Evolutionary conservation across 169 alveolate genomes (phyloP).

Genomic region (Eimeria sp.): DNA sequence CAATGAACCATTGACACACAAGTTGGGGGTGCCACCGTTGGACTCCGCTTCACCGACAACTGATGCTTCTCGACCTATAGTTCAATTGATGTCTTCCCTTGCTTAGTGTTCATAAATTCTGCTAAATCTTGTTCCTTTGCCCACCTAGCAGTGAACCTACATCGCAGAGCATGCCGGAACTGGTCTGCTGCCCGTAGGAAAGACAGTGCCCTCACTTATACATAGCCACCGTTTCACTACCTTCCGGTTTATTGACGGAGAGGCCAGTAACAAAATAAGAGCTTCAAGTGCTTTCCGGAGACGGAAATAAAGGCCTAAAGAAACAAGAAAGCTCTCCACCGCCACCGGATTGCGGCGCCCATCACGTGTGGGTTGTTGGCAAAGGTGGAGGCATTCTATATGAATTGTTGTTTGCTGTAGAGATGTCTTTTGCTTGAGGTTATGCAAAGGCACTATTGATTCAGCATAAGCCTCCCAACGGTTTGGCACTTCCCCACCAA

Average conservation of each 20-base stretch:
- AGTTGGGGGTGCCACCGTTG: background rate
- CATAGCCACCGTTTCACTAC: background rate
- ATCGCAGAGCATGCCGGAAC: background rate
- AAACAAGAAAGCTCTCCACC: background rate
- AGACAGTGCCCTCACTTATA: background rate
- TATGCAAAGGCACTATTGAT: background rate
- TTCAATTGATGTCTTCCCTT: background rate
- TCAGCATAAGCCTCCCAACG: background rate
- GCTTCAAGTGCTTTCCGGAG: background rate
- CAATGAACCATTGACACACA: background rate
- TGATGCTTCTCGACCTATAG: background rate
- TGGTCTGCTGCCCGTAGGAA: background rate
- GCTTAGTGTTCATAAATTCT: background rate
- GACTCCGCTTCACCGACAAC: background rate
- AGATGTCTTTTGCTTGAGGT: background rate
- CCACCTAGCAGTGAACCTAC: background rate
- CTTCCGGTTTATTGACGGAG: background rate
- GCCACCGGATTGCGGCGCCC: background rate
- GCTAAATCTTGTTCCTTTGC: background rate
- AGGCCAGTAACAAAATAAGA: background rate
- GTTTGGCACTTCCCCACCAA: background rate
- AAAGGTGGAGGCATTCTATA: background rate
- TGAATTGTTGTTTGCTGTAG: background rate
- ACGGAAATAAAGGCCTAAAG: background rate
- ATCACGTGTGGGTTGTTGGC: too few species aligned